A percentile compares a stretch with the other conserved stretches of the same genome.
Conservation (phyloP, 2,329 filamentous ascomycete species). For the Gremmenia infestans region DNA sequence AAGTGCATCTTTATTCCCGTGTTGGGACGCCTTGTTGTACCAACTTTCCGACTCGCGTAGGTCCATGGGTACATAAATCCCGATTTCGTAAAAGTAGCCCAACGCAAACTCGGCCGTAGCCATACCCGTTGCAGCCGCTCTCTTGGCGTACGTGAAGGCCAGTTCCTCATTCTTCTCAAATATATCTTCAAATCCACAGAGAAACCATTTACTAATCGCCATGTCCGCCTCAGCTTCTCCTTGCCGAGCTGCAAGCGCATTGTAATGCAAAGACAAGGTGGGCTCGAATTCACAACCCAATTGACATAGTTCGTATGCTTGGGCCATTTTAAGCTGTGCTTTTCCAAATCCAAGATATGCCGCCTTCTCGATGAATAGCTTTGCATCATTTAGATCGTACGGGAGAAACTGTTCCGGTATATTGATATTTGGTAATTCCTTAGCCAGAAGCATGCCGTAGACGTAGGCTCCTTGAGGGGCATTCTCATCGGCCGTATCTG, state of each 20-base stretch:
- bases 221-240: conserved; percentile 91
- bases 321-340: conserved; percentile 94
- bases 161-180: conserved; percentile 95
- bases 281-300: conserved; percentile 94
- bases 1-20: conserved; percentile 86
- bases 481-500: conserved; percentile 88
- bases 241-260: conserved; percentile 85
- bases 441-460: conserved; percentile 87
- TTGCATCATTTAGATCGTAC: conserved; percentile 66
- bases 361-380: conserved; percentile 90
- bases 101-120: conserved; percentile 93
- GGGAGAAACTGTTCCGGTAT: conserved; percentile 69
- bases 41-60: conserved; percentile 77
- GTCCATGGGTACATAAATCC: conserved; percentile 83
- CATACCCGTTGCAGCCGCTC: conserved; percentile 76
- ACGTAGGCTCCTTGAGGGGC: conserved; percentile 94
- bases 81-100: conserved; percentile 96
- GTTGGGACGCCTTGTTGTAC: conserved; percentile 85
- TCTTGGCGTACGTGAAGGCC: conserved; percentile 83
- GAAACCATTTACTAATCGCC: conserved; percentile 96
- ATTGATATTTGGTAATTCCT: conserved; percentile 84
- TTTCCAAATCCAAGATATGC: conserved; percentile 95
- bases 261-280: conserved; percentile 89
- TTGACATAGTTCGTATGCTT: conserved; percentile 90
- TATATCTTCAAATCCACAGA: conserved; percentile 87